These are phyloP conservation scores for Candolleomyces eurysporus DNA, from an alignment of 768 basidiomycete genomes.

Conservation along the genomic window DNA sequence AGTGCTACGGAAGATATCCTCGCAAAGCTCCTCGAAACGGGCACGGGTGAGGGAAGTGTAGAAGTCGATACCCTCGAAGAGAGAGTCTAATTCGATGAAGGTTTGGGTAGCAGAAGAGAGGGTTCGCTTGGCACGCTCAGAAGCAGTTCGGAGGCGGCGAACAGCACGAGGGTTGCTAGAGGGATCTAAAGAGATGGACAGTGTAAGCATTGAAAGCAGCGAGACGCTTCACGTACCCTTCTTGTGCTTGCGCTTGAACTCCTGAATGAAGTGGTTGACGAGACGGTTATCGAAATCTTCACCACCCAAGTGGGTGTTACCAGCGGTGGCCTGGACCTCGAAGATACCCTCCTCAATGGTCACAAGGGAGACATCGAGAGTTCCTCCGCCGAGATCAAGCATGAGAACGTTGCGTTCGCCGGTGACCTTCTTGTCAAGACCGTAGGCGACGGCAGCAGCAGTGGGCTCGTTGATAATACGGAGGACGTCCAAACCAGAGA, in stretches of 20 bases:
- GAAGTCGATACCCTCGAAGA: constrained; percentile 97
- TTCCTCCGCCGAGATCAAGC: constrained; percentile 98
- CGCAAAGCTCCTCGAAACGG: constrained; percentile 94
- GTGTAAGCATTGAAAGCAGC: not conserved
- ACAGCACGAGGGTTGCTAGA: constrained; percentile 92
- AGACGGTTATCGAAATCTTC: constrained; percentile 98
- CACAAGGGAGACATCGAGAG: constrained; percentile 95
- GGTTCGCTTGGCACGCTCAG: constrained; percentile 98
- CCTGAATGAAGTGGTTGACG: constrained; percentile 94
- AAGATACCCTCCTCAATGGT: constrained; percentile 98
- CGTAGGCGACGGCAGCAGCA: constrained; percentile 97
- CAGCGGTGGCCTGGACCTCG: constrained; percentile 97
- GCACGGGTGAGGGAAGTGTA: constrained; percentile 98
- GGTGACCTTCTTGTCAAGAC: constrained; percentile 90
- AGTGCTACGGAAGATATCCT: constrained; percentile 91
- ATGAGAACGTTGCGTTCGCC: constrained; percentile 96
- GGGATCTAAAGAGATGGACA: constrained; percentile 52
- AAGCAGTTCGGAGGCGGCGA: constrained; percentile 95
- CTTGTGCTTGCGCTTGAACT: constrained; percentile 98
- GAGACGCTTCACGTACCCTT: constrained; percentile 53
- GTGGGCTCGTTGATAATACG: constrained; percentile 99
- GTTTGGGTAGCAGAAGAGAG: constrained; percentile 96
- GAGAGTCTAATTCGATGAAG: constrained; percentile 96
- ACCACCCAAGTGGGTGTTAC: constrained; percentile 97
- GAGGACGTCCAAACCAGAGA: constrained; percentile 91